Evolutionary conservation across 169 alveolate species (phyloP).

Genomic region (Plasmodium fragile): DNA sequence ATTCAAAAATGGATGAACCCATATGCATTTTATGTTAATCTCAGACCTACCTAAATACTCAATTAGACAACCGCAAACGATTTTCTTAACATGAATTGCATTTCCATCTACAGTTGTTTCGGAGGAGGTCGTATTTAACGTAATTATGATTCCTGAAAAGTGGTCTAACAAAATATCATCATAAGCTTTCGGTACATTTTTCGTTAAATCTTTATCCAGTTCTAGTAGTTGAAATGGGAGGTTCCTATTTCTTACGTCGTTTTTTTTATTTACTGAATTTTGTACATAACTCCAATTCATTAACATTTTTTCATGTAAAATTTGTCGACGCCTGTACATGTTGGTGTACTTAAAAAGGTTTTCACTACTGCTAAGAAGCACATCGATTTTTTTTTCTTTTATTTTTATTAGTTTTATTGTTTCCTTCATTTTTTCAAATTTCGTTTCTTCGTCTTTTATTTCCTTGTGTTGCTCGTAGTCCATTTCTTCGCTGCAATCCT

Average conservation of each 20-base stretch:
- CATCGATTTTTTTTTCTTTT: slow-evolving; percentile 76
- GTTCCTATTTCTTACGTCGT: slow-evolving; percentile 80
- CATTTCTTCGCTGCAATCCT: slow-evolving; percentile 31
- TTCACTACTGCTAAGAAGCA: slow-evolving; percentile 74
- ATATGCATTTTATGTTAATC: slow-evolving; percentile 82
- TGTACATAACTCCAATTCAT: slow-evolving; percentile 84
- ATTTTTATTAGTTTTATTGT: slow-evolving; percentile 51
- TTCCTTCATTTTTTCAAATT: slow-evolving; percentile 35
- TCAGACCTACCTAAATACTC: slow-evolving; percentile 84
- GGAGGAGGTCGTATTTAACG: slow-evolving; percentile 82
- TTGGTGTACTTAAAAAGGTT: slow-evolving; percentile 77
- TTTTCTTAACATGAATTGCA: slow-evolving; percentile 71
- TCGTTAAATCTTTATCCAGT: slow-evolving; percentile 77
- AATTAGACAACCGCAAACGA: slow-evolving; percentile 85
- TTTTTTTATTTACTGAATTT: slow-evolving; percentile 26
- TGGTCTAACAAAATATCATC: slow-evolving; percentile 84
- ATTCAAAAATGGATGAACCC: slow-evolving; percentile 86
- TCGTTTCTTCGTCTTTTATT: slow-evolving; percentile 47
- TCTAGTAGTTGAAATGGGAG: slow-evolving; percentile 86
- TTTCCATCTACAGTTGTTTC: slow-evolving; percentile 34
- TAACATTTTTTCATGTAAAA: slow-evolving; percentile 82
- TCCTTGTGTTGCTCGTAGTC: slow-evolving; percentile 24
- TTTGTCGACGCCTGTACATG: slow-evolving; percentile 83
- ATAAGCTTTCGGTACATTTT: slow-evolving; percentile 80
- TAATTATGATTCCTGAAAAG: slow-evolving; percentile 84